These are phyloP conservation scores for Russula sp. DNA, from an alignment of 768 basidiomycete genomes.

Conservation along the genomic window DNA sequence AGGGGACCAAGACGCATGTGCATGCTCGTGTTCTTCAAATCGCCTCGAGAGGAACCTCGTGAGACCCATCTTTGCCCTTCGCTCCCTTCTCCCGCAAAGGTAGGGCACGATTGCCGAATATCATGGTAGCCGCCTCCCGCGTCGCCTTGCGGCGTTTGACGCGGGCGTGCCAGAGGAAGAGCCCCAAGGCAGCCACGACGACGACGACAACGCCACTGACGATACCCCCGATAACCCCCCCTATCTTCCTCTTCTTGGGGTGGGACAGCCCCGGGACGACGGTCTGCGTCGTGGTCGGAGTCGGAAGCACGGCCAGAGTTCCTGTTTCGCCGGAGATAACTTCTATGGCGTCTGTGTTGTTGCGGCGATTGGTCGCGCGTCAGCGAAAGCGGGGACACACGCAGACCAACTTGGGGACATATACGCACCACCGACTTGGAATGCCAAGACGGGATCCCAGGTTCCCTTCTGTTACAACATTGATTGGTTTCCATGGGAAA, in stretches of 20 bases:
- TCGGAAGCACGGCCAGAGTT: background rate
- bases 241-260: background rate
- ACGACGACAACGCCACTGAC: background rate
- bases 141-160: constrained; percentile 11
- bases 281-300: constrained; percentile 4
- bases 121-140: background rate
- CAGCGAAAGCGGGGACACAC: no score
- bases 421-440: constrained; percentile 9
- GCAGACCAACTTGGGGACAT: background rate
- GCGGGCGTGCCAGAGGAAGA: constrained; percentile 11
- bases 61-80: background rate
- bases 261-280: background rate
- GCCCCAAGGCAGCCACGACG: background rate
- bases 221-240: background rate
- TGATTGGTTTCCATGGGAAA: background rate
- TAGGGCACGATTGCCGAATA: background rate
- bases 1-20: no score
- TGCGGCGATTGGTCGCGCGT: background rate
- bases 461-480: background rate
- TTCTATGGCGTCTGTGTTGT: background rate
- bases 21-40: background rate
- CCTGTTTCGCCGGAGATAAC: background rate
- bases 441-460: constrained; percentile 7
- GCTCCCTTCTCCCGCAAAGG: constrained; percentile 9
- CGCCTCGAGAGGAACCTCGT: background rate